These are phyloP conservation scores for Lentinula novae-zelandiae DNA, from an alignment of 1,284 basidiomycete species.

Conservation along the genomic window DNA sequence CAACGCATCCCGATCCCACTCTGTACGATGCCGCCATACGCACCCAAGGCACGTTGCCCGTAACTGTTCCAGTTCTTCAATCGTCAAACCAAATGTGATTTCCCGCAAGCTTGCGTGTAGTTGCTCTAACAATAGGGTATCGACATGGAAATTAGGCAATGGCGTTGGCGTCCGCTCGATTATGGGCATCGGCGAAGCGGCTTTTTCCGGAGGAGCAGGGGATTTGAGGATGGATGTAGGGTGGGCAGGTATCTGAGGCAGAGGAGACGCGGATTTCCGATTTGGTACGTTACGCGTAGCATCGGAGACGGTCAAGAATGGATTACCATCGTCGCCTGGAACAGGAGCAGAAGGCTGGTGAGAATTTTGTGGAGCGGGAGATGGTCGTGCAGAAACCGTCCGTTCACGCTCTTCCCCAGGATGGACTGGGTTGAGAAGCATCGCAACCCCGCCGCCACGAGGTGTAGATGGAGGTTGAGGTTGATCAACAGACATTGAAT, in stretches of 20 bases:
- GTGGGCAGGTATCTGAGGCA: neutral
- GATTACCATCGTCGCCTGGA: slow-evolving; percentile 1
- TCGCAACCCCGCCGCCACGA: neutral
- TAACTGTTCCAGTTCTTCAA: slow-evolving; percentile 93
- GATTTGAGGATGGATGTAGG: slow-evolving; percentile 17
- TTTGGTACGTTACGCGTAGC: neutral
- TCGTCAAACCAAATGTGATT: slow-evolving; percentile 55
- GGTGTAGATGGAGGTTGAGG: neutral
- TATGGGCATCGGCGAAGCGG: slow-evolving; percentile 34
- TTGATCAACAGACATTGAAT: neutral
- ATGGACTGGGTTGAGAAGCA: slow-evolving; percentile 5
- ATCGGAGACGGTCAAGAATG: neutral
- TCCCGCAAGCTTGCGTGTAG: slow-evolving; percentile 46
- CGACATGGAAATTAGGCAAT: slow-evolving; percentile 64
- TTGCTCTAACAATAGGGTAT: slow-evolving; percentile 40
- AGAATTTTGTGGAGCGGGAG: neutral
- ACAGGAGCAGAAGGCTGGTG: neutral
- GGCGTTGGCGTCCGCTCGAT: slow-evolving; percentile 57
- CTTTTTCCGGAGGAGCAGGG: slow-evolving; percentile 20
- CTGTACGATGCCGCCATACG: slow-evolving; percentile 77
- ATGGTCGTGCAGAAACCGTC: neutral
- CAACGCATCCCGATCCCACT: slow-evolving; percentile 80
- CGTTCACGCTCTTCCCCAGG: neutral
- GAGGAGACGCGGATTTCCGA: neutral
- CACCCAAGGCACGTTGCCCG: slow-evolving; percentile 78